Evolutionary conservation across 2,329 filamentous ascomycete species (phyloP), one percentile per base, ranked within the genome.

Genomic region (Akanthomyces lecanii): DNA sequence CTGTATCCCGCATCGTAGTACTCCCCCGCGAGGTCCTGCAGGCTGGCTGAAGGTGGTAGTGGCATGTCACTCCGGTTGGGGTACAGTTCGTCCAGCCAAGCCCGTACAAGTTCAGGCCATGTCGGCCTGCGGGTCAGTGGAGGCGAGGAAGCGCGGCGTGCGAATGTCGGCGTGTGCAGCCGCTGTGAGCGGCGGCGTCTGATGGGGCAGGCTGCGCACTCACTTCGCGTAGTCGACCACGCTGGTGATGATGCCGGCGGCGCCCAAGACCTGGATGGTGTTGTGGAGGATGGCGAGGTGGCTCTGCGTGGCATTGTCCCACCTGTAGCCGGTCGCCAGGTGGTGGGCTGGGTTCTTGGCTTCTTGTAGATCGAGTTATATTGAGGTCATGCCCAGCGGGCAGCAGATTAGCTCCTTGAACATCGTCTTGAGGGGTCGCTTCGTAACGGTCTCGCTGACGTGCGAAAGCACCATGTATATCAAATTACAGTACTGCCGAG

Each of bases 401-500:
- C 61, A 59, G 72, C 78, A 80, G 54, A 81, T 67, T 21, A 68
- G 65, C 23, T 72, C 65, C 4, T 70, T 69, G 4, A 81, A 69
- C 60, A 79, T 76, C 4, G 71, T 66, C 0, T 71, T 71, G 16
- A 81, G 70, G n/a, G 66, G 66, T 5, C 56, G 45, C 1, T 72
- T 71, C 0, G 71, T 73, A 1, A 77, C 62, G 0, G 65, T 72
- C 61, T 80, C 76, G 18, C 81, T 66, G 1, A 81, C 71, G 65
- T 80, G 71, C 14, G 74, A 74, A 1, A 73, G 72, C 3, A 72
- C 72, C 3, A 71, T 72, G 68, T 73, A 82, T 75, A 82, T 79
- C 55, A 78, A 71, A 66, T 82, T 82, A 66, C 71, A 75, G 65
- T 82, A 82, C 63, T 78, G 73, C 58, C 70, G 81, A 45, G 64